Evolutionary conservation across 306 rosid genomes (phyloP).

Genomic region (Styphnolobium japonicum): DNA sequence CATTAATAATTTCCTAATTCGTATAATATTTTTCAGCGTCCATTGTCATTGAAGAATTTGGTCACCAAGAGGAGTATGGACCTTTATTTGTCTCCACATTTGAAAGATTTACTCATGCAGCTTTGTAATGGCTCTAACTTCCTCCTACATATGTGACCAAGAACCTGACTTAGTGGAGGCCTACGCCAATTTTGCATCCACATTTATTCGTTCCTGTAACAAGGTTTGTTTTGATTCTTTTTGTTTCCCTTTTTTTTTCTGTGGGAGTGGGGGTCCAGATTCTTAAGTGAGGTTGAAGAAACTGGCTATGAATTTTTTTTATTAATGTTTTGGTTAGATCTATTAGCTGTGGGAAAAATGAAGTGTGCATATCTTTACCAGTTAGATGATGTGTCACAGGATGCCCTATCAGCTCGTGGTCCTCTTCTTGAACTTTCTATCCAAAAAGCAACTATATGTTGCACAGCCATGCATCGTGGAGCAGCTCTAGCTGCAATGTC

Average conservation of each 20-base stretch:
- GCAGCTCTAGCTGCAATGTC: constrained; percentile 99
- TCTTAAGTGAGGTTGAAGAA: constrained; percentile 15
- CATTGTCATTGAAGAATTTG: constrained; percentile 88
- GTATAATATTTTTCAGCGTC: constrained; percentile 65
- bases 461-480: constrained; percentile 99
- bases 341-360: constrained; percentile 11
- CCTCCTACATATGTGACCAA: constrained; percentile 95
- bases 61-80: constrained; percentile 80
- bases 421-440: constrained; percentile 84
- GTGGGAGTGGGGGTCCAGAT: background rate
- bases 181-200: constrained; percentile 85
- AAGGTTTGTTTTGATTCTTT: constrained; percentile 51
- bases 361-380: constrained; percentile 18
- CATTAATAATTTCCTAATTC: constrained; percentile 21
- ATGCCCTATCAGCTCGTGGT: constrained; percentile 67
- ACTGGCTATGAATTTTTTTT: background rate
- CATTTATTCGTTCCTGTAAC: constrained; percentile 67
- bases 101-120: constrained; percentile 87
- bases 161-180: constrained; percentile 99
- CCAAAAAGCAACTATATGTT: constrained; percentile 92
- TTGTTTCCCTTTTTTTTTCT: background rate
- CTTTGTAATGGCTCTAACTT: constrained; percentile 85
- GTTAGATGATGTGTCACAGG: constrained; percentile 56
- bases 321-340: constrained; percentile 9
- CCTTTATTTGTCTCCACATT: constrained; percentile 71